Conservation (phyloP, 2,329 filamentous ascomycete species). For the Xylaria sp. region DNA sequence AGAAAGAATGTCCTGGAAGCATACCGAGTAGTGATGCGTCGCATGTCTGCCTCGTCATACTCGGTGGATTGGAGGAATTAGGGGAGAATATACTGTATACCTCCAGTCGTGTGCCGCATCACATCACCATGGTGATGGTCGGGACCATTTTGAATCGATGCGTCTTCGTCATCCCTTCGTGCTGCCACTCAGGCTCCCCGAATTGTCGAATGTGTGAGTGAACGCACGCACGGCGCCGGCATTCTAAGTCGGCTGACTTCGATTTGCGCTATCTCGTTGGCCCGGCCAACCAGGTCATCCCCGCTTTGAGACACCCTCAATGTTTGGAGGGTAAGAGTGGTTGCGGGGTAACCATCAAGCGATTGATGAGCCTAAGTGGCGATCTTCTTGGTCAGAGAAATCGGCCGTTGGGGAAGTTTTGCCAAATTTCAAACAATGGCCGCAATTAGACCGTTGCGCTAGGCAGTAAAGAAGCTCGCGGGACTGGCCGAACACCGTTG, state of each 20-base stretch:
- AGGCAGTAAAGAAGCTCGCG: background rate
- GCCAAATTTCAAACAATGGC: constrained; percentile 15
- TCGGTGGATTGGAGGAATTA: too few species aligned
- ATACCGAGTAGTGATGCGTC: constrained; percentile 14
- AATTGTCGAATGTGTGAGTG: constrained; percentile 28
- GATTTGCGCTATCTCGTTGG: constrained; percentile 21
- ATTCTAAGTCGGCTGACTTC: constrained; percentile 27
- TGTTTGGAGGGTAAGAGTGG: constrained; percentile 12
- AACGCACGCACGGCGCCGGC: constrained; percentile 12
- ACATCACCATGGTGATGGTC: constrained; percentile 10
- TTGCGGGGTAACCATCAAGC: constrained; percentile 29
- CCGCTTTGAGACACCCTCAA: constrained; percentile 11
- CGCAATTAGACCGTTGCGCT: constrained; percentile 8
- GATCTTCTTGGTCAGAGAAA: constrained; percentile 18
- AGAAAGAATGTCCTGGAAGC: constrained; percentile 15
- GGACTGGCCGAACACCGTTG: constrained; percentile 14
- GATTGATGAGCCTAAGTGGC: constrained; percentile 11
- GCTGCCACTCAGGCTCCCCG: constrained; percentile 4
- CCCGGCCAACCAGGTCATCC: background rate
- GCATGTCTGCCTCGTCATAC: constrained; percentile 5
- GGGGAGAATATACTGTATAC: constrained; percentile 21
- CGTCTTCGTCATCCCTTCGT: constrained; percentile 3
- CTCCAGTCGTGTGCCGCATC: background rate
- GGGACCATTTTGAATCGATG: constrained; percentile 15
- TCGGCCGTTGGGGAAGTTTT: constrained; percentile 8